Evolutionary conservation across 2,329 filamentous ascomycete species (phyloP).

Genomic region (Penicillium sp.): DNA sequence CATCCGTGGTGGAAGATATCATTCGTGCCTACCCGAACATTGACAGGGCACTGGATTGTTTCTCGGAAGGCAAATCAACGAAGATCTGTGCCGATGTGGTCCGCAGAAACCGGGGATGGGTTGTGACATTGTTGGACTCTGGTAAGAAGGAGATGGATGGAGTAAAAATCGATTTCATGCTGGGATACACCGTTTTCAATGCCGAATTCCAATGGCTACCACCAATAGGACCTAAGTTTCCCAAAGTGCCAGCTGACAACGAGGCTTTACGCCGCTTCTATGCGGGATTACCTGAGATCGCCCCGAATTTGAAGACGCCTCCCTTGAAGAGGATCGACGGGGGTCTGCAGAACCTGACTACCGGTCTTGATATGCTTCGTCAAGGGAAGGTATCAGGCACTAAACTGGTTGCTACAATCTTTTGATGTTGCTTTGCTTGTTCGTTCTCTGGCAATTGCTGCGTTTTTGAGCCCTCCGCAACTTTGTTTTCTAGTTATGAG

Average conservation of each 20-base stretch:
- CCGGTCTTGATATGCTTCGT: conserved; percentile 18
- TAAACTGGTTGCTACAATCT: conserved; percentile 16
- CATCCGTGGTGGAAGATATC: conserved; percentile 17
- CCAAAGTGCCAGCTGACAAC: conserved; percentile 13
- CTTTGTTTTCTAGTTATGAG: not conserved
- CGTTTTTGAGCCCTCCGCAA: not conserved
- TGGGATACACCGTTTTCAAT: conserved; percentile 19
- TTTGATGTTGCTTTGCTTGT: not conserved
- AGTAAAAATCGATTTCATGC: conserved; percentile 17
- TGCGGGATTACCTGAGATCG: conserved; percentile 9
- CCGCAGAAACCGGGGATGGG: conserved; percentile 15
- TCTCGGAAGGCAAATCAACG: conserved; percentile 19
- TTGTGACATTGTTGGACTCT: conserved; percentile 18
- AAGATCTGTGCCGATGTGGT: conserved; percentile 20
- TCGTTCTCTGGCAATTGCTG: not conserved
- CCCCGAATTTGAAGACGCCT: conserved; percentile 13
- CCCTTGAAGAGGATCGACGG: conserved; percentile 15
- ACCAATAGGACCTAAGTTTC: conserved; percentile 19
- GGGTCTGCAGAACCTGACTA: conserved; percentile 10
- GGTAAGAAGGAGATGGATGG: conserved; percentile 14
- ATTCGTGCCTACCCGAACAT: conserved; percentile 18
- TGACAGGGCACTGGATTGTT: conserved; percentile 22
- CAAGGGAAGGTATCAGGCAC: conserved; percentile 20
- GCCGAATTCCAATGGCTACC: conserved; percentile 20
- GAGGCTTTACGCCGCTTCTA: conserved; percentile 21